Conservation (phyloP, 78 protist species). For the Polysphondylium violaceum region DNA sequence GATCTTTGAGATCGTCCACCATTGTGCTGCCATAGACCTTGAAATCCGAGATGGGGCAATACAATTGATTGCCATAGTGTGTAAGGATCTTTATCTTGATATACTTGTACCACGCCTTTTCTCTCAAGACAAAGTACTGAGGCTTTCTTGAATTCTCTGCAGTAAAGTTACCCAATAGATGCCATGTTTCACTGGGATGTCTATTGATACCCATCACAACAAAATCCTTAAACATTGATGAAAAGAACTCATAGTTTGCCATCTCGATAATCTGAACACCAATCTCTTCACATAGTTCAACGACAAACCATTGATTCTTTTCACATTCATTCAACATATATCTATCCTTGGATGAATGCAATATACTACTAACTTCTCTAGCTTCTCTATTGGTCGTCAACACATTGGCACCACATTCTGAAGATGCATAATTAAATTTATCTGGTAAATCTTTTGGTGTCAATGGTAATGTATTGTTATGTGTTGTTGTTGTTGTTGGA, state of each 20-base stretch:
- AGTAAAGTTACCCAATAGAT: constrained; percentile 57
- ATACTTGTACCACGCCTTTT: constrained; percentile 53
- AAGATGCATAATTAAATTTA: constrained; percentile 75
- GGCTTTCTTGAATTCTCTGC: constrained; percentile 72
- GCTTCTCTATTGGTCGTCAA: constrained; percentile 69
- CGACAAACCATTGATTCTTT: constrained; percentile 70
- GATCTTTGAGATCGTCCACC: constrained; percentile 77
- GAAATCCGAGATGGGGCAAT: constrained; percentile 77
- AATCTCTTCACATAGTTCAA: constrained; percentile 85
- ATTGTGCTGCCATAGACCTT: constrained; percentile 80
- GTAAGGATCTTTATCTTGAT: constrained; percentile 47
- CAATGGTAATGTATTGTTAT: background rate
- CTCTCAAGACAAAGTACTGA: constrained; percentile 77
- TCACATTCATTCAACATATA: constrained; percentile 76
- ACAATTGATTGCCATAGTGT: constrained; percentile 75
- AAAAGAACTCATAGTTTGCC: constrained; percentile 85
- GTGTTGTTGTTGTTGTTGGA: constrained; percentile 38
- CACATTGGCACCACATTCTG: constrained; percentile 85
- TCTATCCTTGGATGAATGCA: constrained; percentile 68
- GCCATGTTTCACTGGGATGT: constrained; percentile 69
- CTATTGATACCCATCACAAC: constrained; percentile 39
- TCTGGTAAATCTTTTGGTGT: constrained; percentile 75
- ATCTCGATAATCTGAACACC: constrained; percentile 71
- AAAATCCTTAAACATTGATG: constrained; percentile 80
- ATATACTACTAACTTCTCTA: constrained; percentile 55